Evolutionary conservation across 176 grass and related monocot species (phyloP).

Genomic region (Panicum miliaceum): DNA sequence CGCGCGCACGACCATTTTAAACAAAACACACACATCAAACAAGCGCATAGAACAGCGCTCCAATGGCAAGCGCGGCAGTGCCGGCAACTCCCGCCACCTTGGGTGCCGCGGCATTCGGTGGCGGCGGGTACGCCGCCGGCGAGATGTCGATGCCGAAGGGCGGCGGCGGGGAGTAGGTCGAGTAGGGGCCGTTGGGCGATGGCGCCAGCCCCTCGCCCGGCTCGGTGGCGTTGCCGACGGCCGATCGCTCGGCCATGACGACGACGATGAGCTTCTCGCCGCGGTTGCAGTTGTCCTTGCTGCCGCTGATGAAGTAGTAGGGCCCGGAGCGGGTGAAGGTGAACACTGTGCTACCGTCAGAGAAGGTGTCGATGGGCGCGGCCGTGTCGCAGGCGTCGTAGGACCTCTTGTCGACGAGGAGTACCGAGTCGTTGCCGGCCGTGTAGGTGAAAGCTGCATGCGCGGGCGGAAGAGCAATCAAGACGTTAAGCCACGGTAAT

Average conservation of each 20-base stretch:
- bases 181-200: slow-evolving; percentile 32
- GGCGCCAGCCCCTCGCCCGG: slow-evolving; percentile 22
- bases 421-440: slow-evolving; percentile 75
- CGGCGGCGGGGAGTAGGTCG: slow-evolving; percentile 34
- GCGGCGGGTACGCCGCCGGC: slow-evolving; percentile 28
- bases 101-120: slow-evolving; percentile 43
- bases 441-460: slow-evolving; percentile 71
- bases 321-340: slow-evolving; percentile 74
- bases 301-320: slow-evolving; percentile 94
- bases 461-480: not conserved
- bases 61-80: slow-evolving; percentile 46
- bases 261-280: slow-evolving; percentile 77
- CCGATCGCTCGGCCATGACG: slow-evolving; percentile 58
- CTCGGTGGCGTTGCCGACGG: slow-evolving; percentile 12
- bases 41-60: slow-evolving; percentile 49
- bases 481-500: not conserved
- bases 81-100: slow-evolving; percentile 47
- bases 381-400: slow-evolving; percentile 63
- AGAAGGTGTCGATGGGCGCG: slow-evolving; percentile 61
- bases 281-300: slow-evolving; percentile 75
- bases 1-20: not conserved
- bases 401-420: slow-evolving; percentile 60
- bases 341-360: slow-evolving; percentile 84
- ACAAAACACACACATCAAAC: slow-evolving; percentile 44
- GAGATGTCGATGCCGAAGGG: slow-evolving; percentile 40